Evolutionary conservation across 176 grass and related monocot species (phyloP), one percentile per base, ranked within the genome.

Genomic region (Carex kokanica): DNA sequence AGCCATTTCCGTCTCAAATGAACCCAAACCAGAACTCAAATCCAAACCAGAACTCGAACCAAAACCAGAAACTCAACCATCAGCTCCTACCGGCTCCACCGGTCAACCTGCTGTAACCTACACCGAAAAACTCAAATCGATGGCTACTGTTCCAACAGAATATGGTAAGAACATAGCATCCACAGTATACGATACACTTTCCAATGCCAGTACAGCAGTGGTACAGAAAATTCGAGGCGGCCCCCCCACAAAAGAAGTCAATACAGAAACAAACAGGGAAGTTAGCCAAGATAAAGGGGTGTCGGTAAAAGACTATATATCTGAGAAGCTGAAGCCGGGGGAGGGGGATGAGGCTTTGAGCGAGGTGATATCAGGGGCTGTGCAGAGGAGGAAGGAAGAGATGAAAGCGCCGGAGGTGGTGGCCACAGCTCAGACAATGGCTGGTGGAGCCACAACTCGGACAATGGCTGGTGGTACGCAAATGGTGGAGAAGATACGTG

Each of bases 301-400:
- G n/a, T 78, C 72, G 2, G 38, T 89, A 60, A 88, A 79, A 24
- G 91, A 82, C 27, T 95, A 86, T 58, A 67, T 95, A 60, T 81
- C 88, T 1, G 91, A 95, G 83, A 91, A 88, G 84, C 87, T 98
- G 62, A 94, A 90, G 12, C 96, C 96, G 0, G 86, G 88, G 2
- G 96, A 95, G 21, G 93, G 91, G 51, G 84, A 98, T 34, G 78
- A 88, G 36, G 85, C 84, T 2, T 88, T 98, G 32, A 90, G 89
- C 78, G 60, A 87, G 27, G 58, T 90, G 34, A 95, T 98, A 90
- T 80, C 93, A 6, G 86, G 84, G 53, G 82, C 83, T 25, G 73
- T 95, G 68, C 86, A 83, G 86, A 86, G 41, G 53, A 92, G 84
- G 55, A 91, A 93, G 84, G 86, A 88, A 59, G 84, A 20, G 21